Evolutionary conservation across 306 rosid species (phyloP), one percentile per base, ranked within the genome.

Genomic region (Vicia faba): DNA sequence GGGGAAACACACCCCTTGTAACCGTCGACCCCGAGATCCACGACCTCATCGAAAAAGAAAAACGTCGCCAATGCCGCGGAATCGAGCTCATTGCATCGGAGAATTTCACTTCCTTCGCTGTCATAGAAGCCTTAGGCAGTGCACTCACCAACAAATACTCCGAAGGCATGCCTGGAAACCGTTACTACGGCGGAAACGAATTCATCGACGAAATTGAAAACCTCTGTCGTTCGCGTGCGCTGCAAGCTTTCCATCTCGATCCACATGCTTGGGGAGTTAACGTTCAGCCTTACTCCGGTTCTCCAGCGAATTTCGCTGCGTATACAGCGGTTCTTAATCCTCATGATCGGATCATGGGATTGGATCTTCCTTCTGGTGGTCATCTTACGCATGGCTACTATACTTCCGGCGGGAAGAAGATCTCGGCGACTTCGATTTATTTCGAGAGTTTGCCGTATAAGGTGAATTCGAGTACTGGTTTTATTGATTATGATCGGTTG

Each of bases 351-450:
- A 93, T 93, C 79, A 93, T 93, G 98, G 98, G 98, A 0, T 65
- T 93, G 16, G 98, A 93, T 75, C 96, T 93, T 8, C 98, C 98
- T n/a, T 93, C 98, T 1, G 98, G 98, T 0, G 97, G 98, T 0
- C 98, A 93, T 72, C 77, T 89, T 10, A 93, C 98, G 6, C 97
- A 93, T 16, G 98, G 98, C 0, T 93, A 93, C 64, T 93, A 93
- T 64, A 89, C 97, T 43, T 82, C 97, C 14, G 97, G 98, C 0
- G 98, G 98, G 25, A 89, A 92, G 93, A 92, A 93, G 86, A 89
- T 89, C 81, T 93, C 98, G 0, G 97, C 98, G 0, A 93, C 98
- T 53, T 93, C 98, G 36, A 93, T 93, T 56, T 93, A 93, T 81
- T 93, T 93, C 31, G 98, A 93, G 96, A 89, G 97, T 9, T 76